phyloP scores from a whole-genome alignment of 495 filamentous ascomycete genomes.

The Aspergillus homomorphus region DNA sequence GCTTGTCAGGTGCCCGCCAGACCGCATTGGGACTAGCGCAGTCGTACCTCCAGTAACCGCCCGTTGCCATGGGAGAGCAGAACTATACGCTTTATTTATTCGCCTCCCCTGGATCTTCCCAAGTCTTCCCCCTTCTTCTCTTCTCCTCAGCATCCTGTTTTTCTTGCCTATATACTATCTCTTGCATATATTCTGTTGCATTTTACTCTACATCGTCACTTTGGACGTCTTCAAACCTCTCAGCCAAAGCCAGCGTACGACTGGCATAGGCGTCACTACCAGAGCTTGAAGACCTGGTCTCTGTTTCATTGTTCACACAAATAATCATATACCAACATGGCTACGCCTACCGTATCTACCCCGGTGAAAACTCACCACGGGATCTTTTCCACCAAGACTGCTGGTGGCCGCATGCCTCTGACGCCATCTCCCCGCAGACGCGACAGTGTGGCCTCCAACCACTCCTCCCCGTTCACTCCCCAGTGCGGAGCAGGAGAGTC shows the following conservation, averaged over 20 bases:
- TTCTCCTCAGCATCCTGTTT: slow-evolving; percentile 19
- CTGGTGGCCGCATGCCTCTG: slow-evolving; percentile 89
- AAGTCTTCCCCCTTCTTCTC: slow-evolving; percentile 8
- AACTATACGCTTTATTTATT: slow-evolving; percentile 44
- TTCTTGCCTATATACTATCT: slow-evolving; percentile 27
- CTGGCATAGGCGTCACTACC: slow-evolving; percentile 14
- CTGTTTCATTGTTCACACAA: slow-evolving; percentile 14
- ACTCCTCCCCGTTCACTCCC: slow-evolving; percentile 77
- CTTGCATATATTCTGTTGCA: slow-evolving; percentile 29
- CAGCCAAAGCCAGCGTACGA: slow-evolving; percentile 16
- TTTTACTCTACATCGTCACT: slow-evolving; percentile 17
- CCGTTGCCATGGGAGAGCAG: slow-evolving; percentile 36
- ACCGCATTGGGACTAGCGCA: slow-evolving; percentile 23
- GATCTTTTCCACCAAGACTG: slow-evolving; percentile 87
- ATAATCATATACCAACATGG: slow-evolving; percentile 60
- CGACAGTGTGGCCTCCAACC: slow-evolving; percentile 45
- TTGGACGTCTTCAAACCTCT: slow-evolving; percentile 18
- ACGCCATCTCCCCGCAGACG: slow-evolving; percentile 81
- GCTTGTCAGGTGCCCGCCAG: slow-evolving; percentile 32
- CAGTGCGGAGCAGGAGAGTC: slow-evolving; percentile 52
- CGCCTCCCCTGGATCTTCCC: slow-evolving; percentile 17
- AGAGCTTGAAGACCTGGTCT: slow-evolving; percentile 13
- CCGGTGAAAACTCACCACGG: slow-evolving; percentile 91
- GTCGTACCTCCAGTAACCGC: slow-evolving; percentile 39
- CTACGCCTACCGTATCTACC: slow-evolving; percentile 82